These are phyloP conservation scores for Pythium apleroticum DNA, from an alignment of 352 stramenopile genomes.

Conservation along the genomic window DNA sequence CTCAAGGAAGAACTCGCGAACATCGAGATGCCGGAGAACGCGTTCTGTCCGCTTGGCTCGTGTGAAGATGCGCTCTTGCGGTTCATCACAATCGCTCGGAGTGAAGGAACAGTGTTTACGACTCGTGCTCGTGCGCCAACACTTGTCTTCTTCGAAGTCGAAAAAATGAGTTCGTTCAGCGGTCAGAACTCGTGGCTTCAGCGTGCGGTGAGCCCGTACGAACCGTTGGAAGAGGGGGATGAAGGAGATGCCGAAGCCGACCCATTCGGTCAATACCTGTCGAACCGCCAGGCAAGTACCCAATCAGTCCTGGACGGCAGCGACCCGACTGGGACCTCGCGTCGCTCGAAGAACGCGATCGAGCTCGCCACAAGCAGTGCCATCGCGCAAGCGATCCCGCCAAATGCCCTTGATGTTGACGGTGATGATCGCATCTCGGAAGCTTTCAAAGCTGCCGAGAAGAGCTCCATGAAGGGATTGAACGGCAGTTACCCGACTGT, in stretches of 20 bases:
- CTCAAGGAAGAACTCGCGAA: conserved; percentile 60
- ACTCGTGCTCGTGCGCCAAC: conserved; percentile 82
- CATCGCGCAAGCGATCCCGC: conserved; percentile 63
- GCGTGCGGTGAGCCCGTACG: conserved; percentile 22
- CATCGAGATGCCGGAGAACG: conserved; percentile 51
- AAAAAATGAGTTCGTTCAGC: conserved; percentile 37
- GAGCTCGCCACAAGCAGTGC: conserved; percentile 74
- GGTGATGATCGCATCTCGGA: conserved; percentile 26
- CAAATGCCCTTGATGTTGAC: conserved; percentile 37
- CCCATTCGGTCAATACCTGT: conserved; percentile 6
- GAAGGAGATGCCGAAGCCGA: conserved; percentile 4
- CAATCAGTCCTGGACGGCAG: not conserved
- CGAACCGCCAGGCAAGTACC: not conserved
- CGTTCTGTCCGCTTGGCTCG: conserved; percentile 69
- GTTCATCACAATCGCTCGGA: conserved; percentile 58
- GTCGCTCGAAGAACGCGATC: conserved; percentile 55
- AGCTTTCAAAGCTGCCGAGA: conserved; percentile 18
- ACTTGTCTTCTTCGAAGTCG: conserved; percentile 85
- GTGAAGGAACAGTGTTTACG: conserved; percentile 86
- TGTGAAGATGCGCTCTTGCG: conserved; percentile 63
- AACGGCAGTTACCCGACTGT: conserved; percentile 4
- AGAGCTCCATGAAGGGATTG: conserved; percentile 7
- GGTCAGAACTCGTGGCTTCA: conserved; percentile 61
- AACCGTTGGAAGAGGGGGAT: conserved; percentile 12
- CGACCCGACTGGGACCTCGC: not conserved